phyloP scores from a whole-genome alignment of 805 yeast species.

The Saccharomycopsis sp. region DNA sequence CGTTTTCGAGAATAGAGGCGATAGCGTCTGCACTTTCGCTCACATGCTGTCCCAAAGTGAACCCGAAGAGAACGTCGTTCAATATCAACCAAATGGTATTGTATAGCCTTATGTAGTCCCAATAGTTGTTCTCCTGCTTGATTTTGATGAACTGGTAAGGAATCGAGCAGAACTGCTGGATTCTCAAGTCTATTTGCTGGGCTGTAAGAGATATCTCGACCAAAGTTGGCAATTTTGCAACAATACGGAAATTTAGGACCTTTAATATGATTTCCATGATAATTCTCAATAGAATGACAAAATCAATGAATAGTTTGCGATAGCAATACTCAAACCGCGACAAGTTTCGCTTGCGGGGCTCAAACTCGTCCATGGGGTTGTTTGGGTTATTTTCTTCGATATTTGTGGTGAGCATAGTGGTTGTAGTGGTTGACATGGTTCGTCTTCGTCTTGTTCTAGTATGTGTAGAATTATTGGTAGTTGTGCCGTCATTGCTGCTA shows the following conservation, averaged over 20 bases:
- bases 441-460: not conserved
- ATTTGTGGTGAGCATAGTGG: not conserved
- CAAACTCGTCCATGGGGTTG: slow-evolving; percentile 1
- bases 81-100: slow-evolving; percentile 83
- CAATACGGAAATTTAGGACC: slow-evolving; percentile 28
- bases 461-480: not conserved
- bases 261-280: slow-evolving; percentile 14
- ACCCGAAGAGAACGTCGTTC: slow-evolving; percentile 77
- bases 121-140: slow-evolving; percentile 31
- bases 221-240: slow-evolving; percentile 24
- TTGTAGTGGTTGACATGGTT: slow-evolving; percentile 2
- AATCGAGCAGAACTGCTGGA: slow-evolving; percentile 68
- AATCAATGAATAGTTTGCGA: not conserved
- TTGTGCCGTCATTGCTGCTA: not conserved
- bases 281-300: slow-evolving; percentile 6
- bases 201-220: slow-evolving; percentile 53
- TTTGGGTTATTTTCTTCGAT: slow-evolving; percentile 1
- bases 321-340: not conserved
- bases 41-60: slow-evolving; percentile 45
- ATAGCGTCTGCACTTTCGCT: slow-evolving; percentile 31
- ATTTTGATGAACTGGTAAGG: slow-evolving; percentile 72
- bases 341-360: not conserved
- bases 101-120: slow-evolving; percentile 70
- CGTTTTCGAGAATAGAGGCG: slow-evolving; percentile 27
- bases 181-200: slow-evolving; percentile 70